Conservation (phyloP, 2,329 filamentous ascomycete species). For the Stagonosporopsis cucurbitacearum region DNA sequence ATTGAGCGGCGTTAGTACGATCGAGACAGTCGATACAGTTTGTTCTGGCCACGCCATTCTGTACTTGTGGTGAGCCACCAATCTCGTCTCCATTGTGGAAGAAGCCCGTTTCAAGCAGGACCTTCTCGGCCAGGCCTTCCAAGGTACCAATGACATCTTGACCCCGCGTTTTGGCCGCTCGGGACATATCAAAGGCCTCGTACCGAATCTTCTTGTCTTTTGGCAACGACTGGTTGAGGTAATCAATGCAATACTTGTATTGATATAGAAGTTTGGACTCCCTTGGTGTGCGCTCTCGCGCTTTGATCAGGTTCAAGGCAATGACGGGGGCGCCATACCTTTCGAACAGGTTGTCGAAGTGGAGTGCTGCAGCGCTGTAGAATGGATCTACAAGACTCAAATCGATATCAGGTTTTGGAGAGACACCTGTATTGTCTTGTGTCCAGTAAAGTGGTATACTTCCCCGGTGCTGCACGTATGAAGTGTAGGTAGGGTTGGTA, state of each 20-base stretch:
- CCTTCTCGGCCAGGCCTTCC: constrained; percentile 86
- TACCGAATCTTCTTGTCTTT: constrained; percentile 85
- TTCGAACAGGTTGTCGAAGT: constrained; percentile 94
- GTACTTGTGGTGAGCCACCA: constrained; percentile 70
- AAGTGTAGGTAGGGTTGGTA: constrained; percentile 89
- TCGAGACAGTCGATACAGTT: constrained; percentile 99
- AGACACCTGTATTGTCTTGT: constrained; percentile 92
- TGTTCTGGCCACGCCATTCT: constrained; percentile 91
- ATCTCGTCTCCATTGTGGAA: constrained; percentile 88
- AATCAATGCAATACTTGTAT: constrained; percentile 84
- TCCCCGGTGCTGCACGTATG: constrained; percentile 94
- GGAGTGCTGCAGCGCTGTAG: constrained; percentile 87
- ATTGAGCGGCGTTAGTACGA: constrained; percentile 95
- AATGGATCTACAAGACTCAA: constrained; percentile 96
- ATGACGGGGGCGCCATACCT: constrained; percentile 93
- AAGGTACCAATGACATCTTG: constrained; percentile 94
- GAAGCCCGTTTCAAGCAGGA: constrained; percentile 85
- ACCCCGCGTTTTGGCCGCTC: constrained; percentile 86
- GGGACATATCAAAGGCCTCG: constrained; percentile 97
- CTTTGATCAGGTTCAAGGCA: constrained; percentile 85
- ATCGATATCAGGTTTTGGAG: constrained; percentile 95
- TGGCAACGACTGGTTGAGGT: constrained; percentile 93
- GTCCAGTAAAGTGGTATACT: constrained; percentile 98
- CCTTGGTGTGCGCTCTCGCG: constrained; percentile 83
- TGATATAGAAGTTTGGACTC: constrained; percentile 90